Evolutionary conservation across 331 rosid species (phyloP), one percentile per base, ranked within the genome.

Genomic region (Stylosanthes scabra): DNA sequence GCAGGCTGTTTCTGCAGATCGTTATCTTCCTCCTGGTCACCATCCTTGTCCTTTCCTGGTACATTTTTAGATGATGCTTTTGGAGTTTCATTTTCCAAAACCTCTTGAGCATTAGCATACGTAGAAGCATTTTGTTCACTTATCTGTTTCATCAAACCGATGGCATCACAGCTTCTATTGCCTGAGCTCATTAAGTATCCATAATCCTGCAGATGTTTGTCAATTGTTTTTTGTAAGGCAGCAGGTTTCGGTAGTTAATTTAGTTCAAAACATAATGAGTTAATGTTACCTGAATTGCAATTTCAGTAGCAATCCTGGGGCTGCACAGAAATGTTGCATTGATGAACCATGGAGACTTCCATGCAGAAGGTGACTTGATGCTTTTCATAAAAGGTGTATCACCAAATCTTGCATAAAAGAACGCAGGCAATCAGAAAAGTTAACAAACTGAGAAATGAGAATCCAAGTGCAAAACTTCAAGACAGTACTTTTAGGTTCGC

Each of bases 301-400:
- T 86, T 37, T 86, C 97, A 4, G 84, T 80, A 67, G 84, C 93
- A 67, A 89, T 49, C 78, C 86, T 86, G 11, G 93, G 85, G 62
- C 89, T 86, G 54, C 84, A 78, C 45, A 89, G 55, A 70, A 89
- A 50, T 68, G 88, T 86, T 16, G 96, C 74, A 71, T 87, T 86
- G 62, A 88, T 64, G 66, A 92, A 86, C 97, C 97, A 92, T 8
- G 97, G 97, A 37, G 97, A 91, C 60, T 87, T 91, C 97, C 96
- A 91, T 46, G 93, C 90, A 1, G 97, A 89, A 79, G 97, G 97
- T 60, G 97, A 91, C 72, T 89, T 96, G 0, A 92, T 74, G 81
- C 97, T 85, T 83, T 90, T 83, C 81, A 80, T 83, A 71, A 81
- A 90, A 14, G 96, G 96, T 62, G 97, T 90, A 66, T 77, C 86